Evolutionary conservation across 1,284 basidiomycete genomes (phyloP), one percentile per base, ranked within the genome.

Genomic region (Kwoniella shivajii): DNA sequence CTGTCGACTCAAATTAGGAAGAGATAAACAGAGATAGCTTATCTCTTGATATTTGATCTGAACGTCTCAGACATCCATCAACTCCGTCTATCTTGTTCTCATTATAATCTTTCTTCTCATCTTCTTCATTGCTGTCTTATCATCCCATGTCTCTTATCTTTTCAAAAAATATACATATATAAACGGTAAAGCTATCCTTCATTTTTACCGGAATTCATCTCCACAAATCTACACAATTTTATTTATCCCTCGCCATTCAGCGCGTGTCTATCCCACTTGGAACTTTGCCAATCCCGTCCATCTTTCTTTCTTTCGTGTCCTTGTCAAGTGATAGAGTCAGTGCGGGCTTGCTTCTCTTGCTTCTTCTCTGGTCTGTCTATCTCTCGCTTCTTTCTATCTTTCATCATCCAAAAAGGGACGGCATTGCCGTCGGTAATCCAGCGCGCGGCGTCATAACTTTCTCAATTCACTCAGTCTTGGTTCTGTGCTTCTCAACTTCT

Each of bases 361-460:
- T n/a, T n/a, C n/a, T n/a, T n/a, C n/a, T n/a, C n/a, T n/a, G 16
- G 9, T 34, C 16, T 34, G 31, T 34, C 13, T n/a, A 26, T 47
- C 3, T 24, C 20, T 27, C 41, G 24, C 31, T 34, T 47, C 45
- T 36, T 34, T 24, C n/a, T n/a, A n/a, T 18, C 13, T 20, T 42
- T 26, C 10, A 26, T 24, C 6, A 7, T 42, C 13, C n/a, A 42
- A 26, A 22, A 30, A n/a, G 16, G 37, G 37, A 22, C 45, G 45
- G 45, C 45, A 47, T 47, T 47, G 45, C 45, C 45, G 45, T 30
- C 43, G 43, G 26, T 45, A n/a, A 24, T 14, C 18, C 6, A 9
- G 27, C 29, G 31, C 27, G 4, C 36, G 11, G 36, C 48, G 34
- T 50, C 36, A 50, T 38, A n/a, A 22, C 11, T 24, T 38, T 50